Evolutionary conservation across 306 rosid species (phyloP).

Genomic region (Argentina anserina): DNA sequence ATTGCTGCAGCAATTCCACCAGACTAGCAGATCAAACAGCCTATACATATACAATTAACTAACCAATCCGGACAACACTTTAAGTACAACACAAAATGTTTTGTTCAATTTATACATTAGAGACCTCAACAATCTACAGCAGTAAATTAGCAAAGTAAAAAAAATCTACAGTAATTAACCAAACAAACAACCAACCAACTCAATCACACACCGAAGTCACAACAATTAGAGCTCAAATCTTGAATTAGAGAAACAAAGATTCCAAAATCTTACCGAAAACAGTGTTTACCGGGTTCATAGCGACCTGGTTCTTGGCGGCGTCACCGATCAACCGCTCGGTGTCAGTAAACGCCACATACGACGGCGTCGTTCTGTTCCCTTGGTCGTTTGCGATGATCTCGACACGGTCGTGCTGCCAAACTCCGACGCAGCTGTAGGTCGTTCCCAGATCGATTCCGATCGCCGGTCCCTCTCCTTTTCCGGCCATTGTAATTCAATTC

Average conservation of each 20-base stretch:
- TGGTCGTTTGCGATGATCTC: slow-evolving; percentile 86
- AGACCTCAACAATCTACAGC: neutral
- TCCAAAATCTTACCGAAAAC: slow-evolving; percentile 53
- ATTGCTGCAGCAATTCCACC: neutral
- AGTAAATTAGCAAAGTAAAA: neutral
- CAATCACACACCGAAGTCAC: neutral
- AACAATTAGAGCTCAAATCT: neutral
- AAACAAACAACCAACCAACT: neutral
- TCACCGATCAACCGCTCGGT: slow-evolving; percentile 72
- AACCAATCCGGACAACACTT: neutral
- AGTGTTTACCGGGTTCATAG: slow-evolving; percentile 80
- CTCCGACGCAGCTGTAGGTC: slow-evolving; percentile 78
- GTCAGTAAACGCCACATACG: slow-evolving; percentile 74
- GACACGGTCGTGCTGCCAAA: slow-evolving; percentile 79
- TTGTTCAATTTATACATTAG: too few species aligned
- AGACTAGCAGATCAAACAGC: neutral
- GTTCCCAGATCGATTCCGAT: slow-evolving; percentile 88
- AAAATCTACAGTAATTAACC: neutral
- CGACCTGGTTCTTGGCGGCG: slow-evolving; percentile 88
- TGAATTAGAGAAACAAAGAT: neutral
- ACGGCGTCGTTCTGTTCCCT: slow-evolving; percentile 81
- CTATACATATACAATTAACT: neutral
- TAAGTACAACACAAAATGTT: too few species aligned
- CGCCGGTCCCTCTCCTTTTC: slow-evolving; percentile 76
- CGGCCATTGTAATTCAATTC: slow-evolving; percentile 49